A percentile compares a stretch with the other conserved stretches of the same genome.
phyloP scores from a whole-genome alignment of 2,329 filamentous ascomycete species.

The Dothideomycetidae sp. region DNA sequence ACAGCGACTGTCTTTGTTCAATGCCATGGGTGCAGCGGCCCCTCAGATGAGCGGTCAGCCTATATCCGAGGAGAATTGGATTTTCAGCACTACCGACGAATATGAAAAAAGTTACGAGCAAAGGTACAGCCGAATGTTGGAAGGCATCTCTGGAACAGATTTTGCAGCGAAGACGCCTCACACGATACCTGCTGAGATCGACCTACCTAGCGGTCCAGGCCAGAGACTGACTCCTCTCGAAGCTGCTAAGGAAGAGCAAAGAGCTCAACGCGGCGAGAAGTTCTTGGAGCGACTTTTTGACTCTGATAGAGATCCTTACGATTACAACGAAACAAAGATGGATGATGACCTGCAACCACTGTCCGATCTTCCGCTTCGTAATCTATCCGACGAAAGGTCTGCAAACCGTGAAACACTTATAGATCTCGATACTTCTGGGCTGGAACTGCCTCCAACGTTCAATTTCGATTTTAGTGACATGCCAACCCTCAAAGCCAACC shows the following conservation, averaged over 20 bases:
- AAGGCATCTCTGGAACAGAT: slow-evolving; percentile 14
- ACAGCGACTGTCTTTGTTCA: slow-evolving; percentile 50
- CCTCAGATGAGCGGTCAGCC: slow-evolving; percentile 32
- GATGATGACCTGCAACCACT: slow-evolving; percentile 24
- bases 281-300: slow-evolving; percentile 46
- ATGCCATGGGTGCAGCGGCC: slow-evolving; percentile 42
- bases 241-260: slow-evolving; percentile 33
- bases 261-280: slow-evolving; percentile 41
- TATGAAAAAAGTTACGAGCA: slow-evolving; percentile 35
- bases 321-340: slow-evolving; percentile 32
- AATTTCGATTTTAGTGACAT: slow-evolving; percentile 34
- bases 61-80: slow-evolving; percentile 41
- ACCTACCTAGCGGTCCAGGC: slow-evolving; percentile 5
- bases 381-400: slow-evolving; percentile 23
- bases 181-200: slow-evolving; percentile 7
- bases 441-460: slow-evolving; percentile 35
- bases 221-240: slow-evolving; percentile 10
- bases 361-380: slow-evolving; percentile 43
- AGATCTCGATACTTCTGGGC: slow-evolving; percentile 41
- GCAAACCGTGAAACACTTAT: slow-evolving; percentile 39
- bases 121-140: slow-evolving; percentile 21
- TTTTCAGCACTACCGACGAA: slow-evolving; percentile 49
- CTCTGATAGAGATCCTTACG: slow-evolving; percentile 40
- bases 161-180: slow-evolving; percentile 12
- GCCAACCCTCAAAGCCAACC: slow-evolving; percentile 42